Percentiles rank a stretch among this genome's conserved stretches.
Conservation (phyloP, 805 yeast species). For the Deakozyma indianensis region DNA sequence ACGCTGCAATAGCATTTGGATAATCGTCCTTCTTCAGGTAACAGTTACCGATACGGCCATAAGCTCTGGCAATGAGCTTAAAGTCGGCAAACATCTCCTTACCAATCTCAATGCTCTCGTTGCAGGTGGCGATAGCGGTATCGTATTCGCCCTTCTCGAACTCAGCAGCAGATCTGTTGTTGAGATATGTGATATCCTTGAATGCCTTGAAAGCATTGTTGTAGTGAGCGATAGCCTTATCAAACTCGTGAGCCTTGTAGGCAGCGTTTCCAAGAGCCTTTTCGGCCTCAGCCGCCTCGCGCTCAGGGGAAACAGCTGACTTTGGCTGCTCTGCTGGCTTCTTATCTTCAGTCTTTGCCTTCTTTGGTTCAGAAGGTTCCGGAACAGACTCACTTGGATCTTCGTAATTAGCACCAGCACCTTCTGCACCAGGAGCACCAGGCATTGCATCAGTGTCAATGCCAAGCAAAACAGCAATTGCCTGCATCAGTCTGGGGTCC, state of each 20-base stretch:
- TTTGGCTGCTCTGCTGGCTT: conserved; percentile 16
- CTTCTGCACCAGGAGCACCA: conserved; percentile 14
- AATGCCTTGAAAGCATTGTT: conserved; percentile 70
- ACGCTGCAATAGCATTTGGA: conserved; percentile 57
- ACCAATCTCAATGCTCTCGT: conserved; percentile 76
- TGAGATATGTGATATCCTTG: conserved; percentile 82
- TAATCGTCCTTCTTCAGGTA: conserved; percentile 65
- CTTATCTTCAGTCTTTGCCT: conserved; percentile 14
- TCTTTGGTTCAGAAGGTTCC: conserved; percentile 15
- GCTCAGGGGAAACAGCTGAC: conserved; percentile 14
- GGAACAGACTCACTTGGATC: conserved; percentile 11
- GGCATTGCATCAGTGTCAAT: conserved; percentile 34
- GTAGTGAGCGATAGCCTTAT: conserved; percentile 80
- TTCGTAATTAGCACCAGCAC: conserved; percentile 14
- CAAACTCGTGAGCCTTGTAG: conserved; percentile 79
- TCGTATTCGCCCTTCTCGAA: conserved; percentile 90
- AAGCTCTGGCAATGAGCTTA: conserved; percentile 80
- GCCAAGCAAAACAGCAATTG: conserved; percentile 77
- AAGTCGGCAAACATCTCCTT: conserved; percentile 85
- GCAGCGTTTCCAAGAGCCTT: conserved; percentile 78
- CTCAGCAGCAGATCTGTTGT: conserved; percentile 97
- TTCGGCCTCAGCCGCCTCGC: conserved; percentile 29
- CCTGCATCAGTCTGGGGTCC: conserved; percentile 80
- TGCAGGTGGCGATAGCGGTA: conserved; percentile 67
- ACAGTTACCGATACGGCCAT: conserved; percentile 77